Percentiles rank a stretch among this genome's conserved stretches.
phyloP scores from a whole-genome alignment of 2,329 filamentous ascomycete species.

The Sporothrix dimorphospora region DNA sequence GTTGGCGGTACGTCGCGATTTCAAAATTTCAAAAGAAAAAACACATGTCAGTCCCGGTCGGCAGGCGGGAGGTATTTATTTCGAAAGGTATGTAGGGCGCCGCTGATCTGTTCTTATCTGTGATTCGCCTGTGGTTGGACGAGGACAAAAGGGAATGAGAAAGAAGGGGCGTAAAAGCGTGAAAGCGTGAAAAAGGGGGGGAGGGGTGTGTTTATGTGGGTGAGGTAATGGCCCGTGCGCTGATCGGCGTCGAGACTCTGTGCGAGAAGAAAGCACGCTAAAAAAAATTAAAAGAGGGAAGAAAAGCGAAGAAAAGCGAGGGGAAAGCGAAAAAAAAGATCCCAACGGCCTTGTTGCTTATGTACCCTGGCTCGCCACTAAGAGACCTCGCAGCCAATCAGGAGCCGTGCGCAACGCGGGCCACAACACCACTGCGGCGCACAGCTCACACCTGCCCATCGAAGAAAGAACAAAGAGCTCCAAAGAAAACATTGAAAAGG shows the following conservation, averaged over 20 bases:
- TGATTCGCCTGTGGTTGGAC: conserved; percentile 37
- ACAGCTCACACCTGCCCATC: neutral
- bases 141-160: conserved; percentile 23
- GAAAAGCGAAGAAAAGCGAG: conserved; percentile 9
- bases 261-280: conserved; percentile 11
- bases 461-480: conserved; percentile 13
- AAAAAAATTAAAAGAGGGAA: conserved; percentile 27
- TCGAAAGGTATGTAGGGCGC: conserved; percentile 35
- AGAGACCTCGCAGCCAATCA: conserved; percentile 31
- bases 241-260: conserved; percentile 26
- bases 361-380: conserved; percentile 30
- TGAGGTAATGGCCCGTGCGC: conserved; percentile 29
- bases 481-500: neutral
- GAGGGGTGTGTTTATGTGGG: conserved; percentile 21
- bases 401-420: conserved; percentile 22
- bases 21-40: conserved; percentile 39
- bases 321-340: conserved; percentile 23
- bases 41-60: conserved; percentile 42
- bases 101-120: conserved; percentile 40
- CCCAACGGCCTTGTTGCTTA: conserved; percentile 28
- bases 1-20: conserved; percentile 34
- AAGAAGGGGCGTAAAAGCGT: neutral
- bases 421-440: conserved; percentile 13
- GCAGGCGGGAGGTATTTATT: conserved; percentile 46
- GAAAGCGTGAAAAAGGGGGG: conserved; percentile 16